Base-by-base conservation (phyloP, 345 rosid genomes). In the Rhodomyrtus tomentosa region DNA sequence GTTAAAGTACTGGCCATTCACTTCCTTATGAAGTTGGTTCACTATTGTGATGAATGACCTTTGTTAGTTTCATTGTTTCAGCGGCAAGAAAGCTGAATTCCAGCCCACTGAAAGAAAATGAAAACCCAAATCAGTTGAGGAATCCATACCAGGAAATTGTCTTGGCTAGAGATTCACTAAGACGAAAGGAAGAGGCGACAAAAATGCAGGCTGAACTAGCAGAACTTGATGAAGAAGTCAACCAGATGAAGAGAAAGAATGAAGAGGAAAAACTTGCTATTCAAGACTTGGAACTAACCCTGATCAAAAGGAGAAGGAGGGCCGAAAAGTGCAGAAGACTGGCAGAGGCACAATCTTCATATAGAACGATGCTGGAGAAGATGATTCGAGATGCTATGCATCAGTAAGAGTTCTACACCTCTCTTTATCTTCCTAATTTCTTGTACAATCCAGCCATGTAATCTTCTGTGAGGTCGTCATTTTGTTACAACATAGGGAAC, bases 371-470 rank as follows among this genome's bases (percentile, higher is more conserved):
- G 91, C 92, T 95, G 1, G 98, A 95, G 93, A 97, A 95, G 92
- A 95, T 96, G 99, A 96, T 98, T 83, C 92, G 98, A 3, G 98
- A 97, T 87, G 99, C 99, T 49, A 95, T 97, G 98, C 99, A 97
- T 91, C 98, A 95, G 98, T 97, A 92, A 92, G 97, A 84, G 79
- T 36, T 8, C 76, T 68, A 18, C 25, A 38, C 45, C 45, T 68
- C 73, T 59, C 76, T 68, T 68, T 32, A 36, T 20, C 76, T 18
- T 68, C 45, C 36, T 68, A 68, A 24, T 42, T 68, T 59, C 38
- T 18, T 18, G 45, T 18, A 36, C 45, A 68, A 68, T 68, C 76
- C 76, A 68, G 22, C 32, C 20, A 36, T 18, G 36, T 68, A 68
- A 68, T 18, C 12, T 45, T 53, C 42, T 29, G 62, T 53, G 62